Evolutionary conservation across 768 basidiomycete genomes (phyloP), one percentile per base, ranked within the genome.

Genomic region (Russula olivacea): DNA sequence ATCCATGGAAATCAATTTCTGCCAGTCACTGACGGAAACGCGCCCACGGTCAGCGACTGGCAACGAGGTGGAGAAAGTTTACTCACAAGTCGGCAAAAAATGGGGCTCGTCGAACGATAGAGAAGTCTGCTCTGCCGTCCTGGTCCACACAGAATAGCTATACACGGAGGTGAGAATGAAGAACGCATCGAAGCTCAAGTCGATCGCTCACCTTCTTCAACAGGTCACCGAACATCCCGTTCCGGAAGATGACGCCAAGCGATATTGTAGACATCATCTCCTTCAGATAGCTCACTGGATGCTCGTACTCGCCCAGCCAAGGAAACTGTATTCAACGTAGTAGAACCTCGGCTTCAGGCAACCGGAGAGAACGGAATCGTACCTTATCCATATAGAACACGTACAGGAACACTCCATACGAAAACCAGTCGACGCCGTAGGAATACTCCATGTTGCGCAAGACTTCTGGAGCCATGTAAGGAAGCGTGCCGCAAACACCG

Each of bases 381-480:
- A 68, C 65, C 57, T 55, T 53, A 25, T 60, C 56, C 19, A 58
- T 19, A 17, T 66, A 50, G 45, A 68, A 55, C 1, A 57, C 53
- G 43, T 68, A 47, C 10, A 68, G 21, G 48, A 66, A 56, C 14
- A 68, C 66, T 2, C 66, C 66, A 48, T 59, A 62, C 19, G 65
- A 54, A 51, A 66, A 68, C 66, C 64, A 68, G 19, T 68, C 66
- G 28, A 60, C 61, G 28, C 52, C 41, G 30, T 51, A 68, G 12
- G 66, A 68, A 21, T 68, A 68, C 21, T 53, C 47, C 54, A 55
- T 45, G 32, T 55, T 36, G 15, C 49, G 25, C 58, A 66, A 57
- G 1, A 68, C 25, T 50, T 68, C 66, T 30, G 66, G 66, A 6
- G 66, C 66, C 64, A 66, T 66, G 15, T 68, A 68, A 19, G 54